These are phyloP conservation scores for Amylocarpus encephaloides DNA, from an alignment of 2,329 filamentous ascomycete genomes.

Conservation along the genomic window DNA sequence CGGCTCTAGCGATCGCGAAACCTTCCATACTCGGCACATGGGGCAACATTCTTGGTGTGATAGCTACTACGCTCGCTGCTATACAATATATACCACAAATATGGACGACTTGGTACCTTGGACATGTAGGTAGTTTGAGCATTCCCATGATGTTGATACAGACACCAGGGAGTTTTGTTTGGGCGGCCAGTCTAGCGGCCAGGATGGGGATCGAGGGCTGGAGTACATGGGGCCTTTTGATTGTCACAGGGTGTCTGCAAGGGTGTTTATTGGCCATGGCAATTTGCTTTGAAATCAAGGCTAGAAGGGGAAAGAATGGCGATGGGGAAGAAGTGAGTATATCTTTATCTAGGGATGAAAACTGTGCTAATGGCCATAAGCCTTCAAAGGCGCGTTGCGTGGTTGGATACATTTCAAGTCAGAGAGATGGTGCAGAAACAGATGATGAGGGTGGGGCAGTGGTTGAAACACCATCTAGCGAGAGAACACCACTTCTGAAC, in stretches of 20 bases:
- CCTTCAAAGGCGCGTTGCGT: constrained; percentile 11
- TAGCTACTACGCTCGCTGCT: constrained; percentile 69
- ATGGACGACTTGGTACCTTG: constrained; percentile 78
- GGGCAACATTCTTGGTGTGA: constrained; percentile 80
- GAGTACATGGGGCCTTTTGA: constrained; percentile 92
- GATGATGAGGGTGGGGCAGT: constrained; percentile 24
- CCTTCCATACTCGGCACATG: constrained; percentile 64
- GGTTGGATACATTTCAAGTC: constrained; percentile 13
- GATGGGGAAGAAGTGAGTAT: constrained; percentile 7
- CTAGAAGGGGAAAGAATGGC: constrained; percentile 14
- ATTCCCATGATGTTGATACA: constrained; percentile 99
- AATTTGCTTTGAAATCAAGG: constrained; percentile 61
- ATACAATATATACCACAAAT: constrained; percentile 96
- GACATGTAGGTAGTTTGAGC: constrained; percentile 83
- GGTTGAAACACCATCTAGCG: constrained; percentile 21
- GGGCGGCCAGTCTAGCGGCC: constrained; percentile 75
- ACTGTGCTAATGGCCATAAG: constrained; percentile 6
- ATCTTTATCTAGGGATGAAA: constrained; percentile 12
- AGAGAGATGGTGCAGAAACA: constrained; percentile 15
- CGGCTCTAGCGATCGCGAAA: constrained; percentile 57
- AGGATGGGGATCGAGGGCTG: constrained; percentile 77
- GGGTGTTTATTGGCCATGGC: constrained; percentile 75
- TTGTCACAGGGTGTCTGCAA: constrained; percentile 81
- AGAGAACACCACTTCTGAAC: constrained; percentile 21
- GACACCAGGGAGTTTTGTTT: constrained; percentile 86